Evolutionary conservation across 2,329 filamentous ascomycete genomes (phyloP).

Genomic region (Sarocladium brachiariae): DNA sequence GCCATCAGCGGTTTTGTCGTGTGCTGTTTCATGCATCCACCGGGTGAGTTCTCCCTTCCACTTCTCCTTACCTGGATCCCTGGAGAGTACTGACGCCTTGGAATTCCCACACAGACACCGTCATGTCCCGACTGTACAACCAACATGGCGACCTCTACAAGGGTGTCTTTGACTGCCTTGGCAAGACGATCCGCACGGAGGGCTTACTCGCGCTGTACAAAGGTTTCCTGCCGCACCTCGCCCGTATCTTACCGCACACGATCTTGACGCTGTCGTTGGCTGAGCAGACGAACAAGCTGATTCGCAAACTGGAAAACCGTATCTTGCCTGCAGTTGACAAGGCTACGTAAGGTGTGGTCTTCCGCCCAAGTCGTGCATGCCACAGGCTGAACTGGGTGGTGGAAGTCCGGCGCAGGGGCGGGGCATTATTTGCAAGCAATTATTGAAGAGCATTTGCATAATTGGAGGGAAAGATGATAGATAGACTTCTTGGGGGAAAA

Average conservation of each 20-base stretch:
- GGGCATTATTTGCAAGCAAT: too few species aligned
- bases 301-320: constrained; percentile 66
- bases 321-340: constrained; percentile 39
- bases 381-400: background rate
- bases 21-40: constrained; percentile 96
- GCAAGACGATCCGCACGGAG: constrained; percentile 86
- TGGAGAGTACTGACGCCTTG: too few species aligned
- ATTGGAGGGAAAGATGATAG: too few species aligned
- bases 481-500: background rate
- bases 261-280: constrained; percentile 88
- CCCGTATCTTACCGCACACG: constrained; percentile 90
- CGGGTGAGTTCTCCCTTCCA: constrained; percentile 26
- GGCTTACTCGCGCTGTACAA: constrained; percentile 94
- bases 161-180: constrained; percentile 85
- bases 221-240: constrained; percentile 90
- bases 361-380: too few species aligned
- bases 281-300: constrained; percentile 93
- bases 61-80: background rate
- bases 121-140: constrained; percentile 99
- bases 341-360: background rate
- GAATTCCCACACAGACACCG: constrained; percentile 83
- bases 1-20: constrained; percentile 91
- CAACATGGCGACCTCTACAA: constrained; percentile 96
- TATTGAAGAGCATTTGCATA: too few species aligned
- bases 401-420: too few species aligned